phyloP scores from a whole-genome alignment of 768 basidiomycete species.

The Tricholoma terreum region DNA sequence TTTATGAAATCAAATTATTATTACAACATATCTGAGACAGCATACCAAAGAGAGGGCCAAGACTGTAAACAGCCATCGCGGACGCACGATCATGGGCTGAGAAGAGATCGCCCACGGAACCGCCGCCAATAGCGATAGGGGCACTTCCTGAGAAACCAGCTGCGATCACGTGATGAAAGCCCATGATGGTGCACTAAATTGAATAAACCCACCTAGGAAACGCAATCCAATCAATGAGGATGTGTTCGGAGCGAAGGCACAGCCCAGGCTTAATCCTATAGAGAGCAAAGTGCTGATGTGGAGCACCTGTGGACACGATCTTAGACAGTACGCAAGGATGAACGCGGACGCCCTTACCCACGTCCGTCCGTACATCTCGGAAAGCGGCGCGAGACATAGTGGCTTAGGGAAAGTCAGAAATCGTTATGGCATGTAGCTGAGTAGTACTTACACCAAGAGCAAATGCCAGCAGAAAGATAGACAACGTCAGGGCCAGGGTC shows the following conservation, averaged over 20 bases:
- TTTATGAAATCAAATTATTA: neutral
- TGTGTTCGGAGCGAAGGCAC: conserved; percentile 61
- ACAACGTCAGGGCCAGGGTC: conserved; percentile 54
- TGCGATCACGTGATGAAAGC: conserved; percentile 17
- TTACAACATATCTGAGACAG: neutral
- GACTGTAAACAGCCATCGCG: conserved; percentile 66
- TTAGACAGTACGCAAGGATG: neutral
- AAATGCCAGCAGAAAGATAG: conserved; percentile 68
- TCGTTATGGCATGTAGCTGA: no score
- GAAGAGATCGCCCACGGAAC: conserved; percentile 63
- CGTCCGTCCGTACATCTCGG: conserved; percentile 70
- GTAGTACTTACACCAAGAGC: conserved; percentile 49
- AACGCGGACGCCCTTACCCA: conserved; percentile 44
- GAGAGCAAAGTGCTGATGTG: conserved; percentile 64
- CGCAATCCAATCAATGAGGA: conserved; percentile 61
- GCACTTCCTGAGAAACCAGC: conserved; percentile 64
- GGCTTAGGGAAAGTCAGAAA: conserved; percentile 31
- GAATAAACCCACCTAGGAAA: conserved; percentile 50
- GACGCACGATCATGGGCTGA: conserved; percentile 48
- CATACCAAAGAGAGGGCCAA: conserved; percentile 61
- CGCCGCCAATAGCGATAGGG: conserved; percentile 63
- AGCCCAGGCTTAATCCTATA: conserved; percentile 61
- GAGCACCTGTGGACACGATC: conserved; percentile 42
- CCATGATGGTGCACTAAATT: neutral
- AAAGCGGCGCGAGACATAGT: conserved; percentile 61